phyloP scores from a whole-genome alignment of 1,284 basidiomycete species.

The Grifola frondosa region DNA sequence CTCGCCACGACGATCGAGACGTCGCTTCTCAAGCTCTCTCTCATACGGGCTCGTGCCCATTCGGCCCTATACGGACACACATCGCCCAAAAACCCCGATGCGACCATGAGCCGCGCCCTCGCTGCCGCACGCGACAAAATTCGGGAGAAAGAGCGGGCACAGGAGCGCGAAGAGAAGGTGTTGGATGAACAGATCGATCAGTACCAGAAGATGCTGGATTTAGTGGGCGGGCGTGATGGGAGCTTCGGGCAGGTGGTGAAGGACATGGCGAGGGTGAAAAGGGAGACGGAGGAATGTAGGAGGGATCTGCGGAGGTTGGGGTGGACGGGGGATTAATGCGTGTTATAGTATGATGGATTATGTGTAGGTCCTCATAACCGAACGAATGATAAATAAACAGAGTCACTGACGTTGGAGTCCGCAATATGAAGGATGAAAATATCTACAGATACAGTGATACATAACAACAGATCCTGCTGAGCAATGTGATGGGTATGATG shows the following conservation, averaged over 20 bases:
- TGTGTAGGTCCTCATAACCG: background rate
- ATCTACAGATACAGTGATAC: no score
- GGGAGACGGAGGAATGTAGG: constrained; percentile 49
- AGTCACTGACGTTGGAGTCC: background rate
- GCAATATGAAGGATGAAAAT: no score
- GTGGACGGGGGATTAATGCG: constrained; percentile 44
- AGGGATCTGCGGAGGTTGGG: constrained; percentile 48
- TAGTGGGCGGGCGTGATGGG: constrained; percentile 40
- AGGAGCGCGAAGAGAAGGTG: constrained; percentile 37
- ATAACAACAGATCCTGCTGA: no score
- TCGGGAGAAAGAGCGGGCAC: constrained; percentile 34
- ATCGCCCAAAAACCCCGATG: constrained; percentile 18
- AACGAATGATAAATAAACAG: no score
- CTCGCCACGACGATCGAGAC: constrained; percentile 45
- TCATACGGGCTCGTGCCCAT: constrained; percentile 41
- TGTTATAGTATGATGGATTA: background rate
- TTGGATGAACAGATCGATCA: constrained; percentile 43
- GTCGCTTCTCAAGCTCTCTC: constrained; percentile 46
- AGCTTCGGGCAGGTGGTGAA: constrained; percentile 48
- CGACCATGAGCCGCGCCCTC: constrained; percentile 36
- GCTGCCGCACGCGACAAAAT: constrained; percentile 34
- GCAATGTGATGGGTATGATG: no score
- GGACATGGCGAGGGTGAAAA: constrained; percentile 46
- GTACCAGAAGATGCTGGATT: constrained; percentile 40
- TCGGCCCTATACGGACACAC: constrained; percentile 39